Evolutionary conservation across 805 yeast genomes (phyloP).

Genomic region (Zygosaccharomyces bailii): DNA sequence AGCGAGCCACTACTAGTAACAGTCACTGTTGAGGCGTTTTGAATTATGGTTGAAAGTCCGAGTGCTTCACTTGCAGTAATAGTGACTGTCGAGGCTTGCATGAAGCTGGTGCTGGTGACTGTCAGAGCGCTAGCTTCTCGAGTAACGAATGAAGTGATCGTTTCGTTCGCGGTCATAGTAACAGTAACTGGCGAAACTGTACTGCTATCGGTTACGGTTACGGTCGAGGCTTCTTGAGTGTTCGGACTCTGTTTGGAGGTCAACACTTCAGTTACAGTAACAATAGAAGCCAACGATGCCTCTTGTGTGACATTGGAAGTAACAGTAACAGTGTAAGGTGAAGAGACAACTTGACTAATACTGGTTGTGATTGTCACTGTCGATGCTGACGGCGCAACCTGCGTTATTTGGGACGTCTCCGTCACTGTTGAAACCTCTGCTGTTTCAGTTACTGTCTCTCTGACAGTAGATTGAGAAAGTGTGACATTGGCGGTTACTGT

Average conservation of each 20-base stretch:
- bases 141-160: background rate
- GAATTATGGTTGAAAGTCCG: background rate
- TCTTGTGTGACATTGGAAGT: background rate
- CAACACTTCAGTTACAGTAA: slow-evolving; percentile 3
- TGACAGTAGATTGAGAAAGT: background rate
- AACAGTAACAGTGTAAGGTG: slow-evolving; percentile 1
- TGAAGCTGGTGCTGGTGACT: background rate
- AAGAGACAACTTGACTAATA: background rate
- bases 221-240: slow-evolving; percentile 1
- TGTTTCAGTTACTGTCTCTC: slow-evolving; percentile 4
- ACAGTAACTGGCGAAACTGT: background rate
- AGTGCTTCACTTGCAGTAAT: background rate
- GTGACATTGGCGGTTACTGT: background rate
- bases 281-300: background rate
- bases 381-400: background rate
- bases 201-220: slow-evolving; percentile 2
- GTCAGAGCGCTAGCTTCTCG: slow-evolving; percentile 4
- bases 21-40: background rate
- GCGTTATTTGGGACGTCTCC: background rate
- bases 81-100: background rate
- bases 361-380: background rate
- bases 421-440: slow-evolving; percentile 1
- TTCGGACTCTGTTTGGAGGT: background rate
- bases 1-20: background rate
- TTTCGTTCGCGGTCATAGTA: background rate